Percentiles rank a stretch among this genome's conserved stretches.
phyloP scores from a whole-genome alignment of 768 basidiomycete genomes.

The Agrocybe praecox region DNA sequence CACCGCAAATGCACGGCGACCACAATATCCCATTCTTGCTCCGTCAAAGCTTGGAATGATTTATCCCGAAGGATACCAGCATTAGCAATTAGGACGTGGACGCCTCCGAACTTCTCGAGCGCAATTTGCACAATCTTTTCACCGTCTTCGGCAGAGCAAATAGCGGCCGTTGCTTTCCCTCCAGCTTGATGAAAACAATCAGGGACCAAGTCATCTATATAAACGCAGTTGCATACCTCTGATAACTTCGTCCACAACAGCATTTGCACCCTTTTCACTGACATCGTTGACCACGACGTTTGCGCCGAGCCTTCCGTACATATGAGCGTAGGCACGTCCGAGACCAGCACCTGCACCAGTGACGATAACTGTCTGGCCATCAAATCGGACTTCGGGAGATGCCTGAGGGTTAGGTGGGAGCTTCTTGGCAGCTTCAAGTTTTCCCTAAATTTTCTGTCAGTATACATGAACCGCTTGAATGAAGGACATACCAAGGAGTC shows the following conservation, averaged over 20 bases:
- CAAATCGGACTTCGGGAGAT: constrained; percentile 73
- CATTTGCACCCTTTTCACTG: constrained; percentile 78
- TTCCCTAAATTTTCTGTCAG: no score
- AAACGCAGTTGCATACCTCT: constrained; percentile 50
- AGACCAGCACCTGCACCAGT: constrained; percentile 96
- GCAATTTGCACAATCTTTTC: constrained; percentile 88
- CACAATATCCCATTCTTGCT: constrained; percentile 94
- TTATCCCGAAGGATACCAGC: constrained; percentile 95
- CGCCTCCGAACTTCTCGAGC: constrained; percentile 81
- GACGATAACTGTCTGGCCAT: constrained; percentile 89
- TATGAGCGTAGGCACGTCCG: constrained; percentile 87
- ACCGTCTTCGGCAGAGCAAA: constrained; percentile 91
- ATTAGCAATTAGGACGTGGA: constrained; percentile 90
- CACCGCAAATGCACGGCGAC: constrained; percentile 82
- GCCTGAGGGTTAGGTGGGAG: constrained; percentile 71
- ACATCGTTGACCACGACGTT: constrained; percentile 98
- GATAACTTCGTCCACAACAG: constrained; percentile 86
- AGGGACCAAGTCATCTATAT: background rate
- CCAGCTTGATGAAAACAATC: constrained; percentile 59
- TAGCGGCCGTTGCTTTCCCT: constrained; percentile 81
- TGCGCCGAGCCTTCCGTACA: constrained; percentile 92
- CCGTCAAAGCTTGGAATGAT: constrained; percentile 86
- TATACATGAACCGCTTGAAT: no score
- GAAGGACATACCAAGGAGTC: constrained; percentile 56
- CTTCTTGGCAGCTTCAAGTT: constrained; percentile 65